Conservation (phyloP, 1,284 basidiomycete genomes). For the Stereum hirsutum region DNA sequence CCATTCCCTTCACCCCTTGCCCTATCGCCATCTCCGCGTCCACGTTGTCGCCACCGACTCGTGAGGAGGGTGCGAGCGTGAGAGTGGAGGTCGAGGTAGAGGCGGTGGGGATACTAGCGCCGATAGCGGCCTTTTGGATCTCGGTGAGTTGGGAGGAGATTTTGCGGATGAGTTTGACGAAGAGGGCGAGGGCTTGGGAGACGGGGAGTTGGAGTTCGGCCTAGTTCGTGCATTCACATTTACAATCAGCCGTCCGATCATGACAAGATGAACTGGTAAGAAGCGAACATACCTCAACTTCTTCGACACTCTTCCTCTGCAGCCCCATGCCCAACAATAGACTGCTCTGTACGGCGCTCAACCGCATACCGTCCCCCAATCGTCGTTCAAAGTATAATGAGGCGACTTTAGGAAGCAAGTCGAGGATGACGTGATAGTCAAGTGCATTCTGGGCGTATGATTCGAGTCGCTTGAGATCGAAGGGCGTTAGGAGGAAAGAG, state of each 20-base stretch:
- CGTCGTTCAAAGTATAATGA: conserved; percentile 80
- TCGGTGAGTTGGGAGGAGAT: conserved; percentile 74
- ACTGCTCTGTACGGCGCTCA: conserved; percentile 83
- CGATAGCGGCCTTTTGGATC: conserved; percentile 75
- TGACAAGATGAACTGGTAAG: not conserved
- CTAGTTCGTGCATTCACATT: conserved; percentile 24
- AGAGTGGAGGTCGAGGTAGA: conserved; percentile 4
- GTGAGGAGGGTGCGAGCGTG: conserved; percentile 7
- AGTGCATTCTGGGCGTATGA: conserved; percentile 95
- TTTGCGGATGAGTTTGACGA: conserved; percentile 87
- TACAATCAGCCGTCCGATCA: not conserved
- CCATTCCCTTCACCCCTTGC: conserved; percentile 44
- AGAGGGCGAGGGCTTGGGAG: conserved; percentile 84
- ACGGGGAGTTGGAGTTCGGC: conserved; percentile 77
- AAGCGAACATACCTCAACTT: conserved; percentile 58
- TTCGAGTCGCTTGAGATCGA: conserved; percentile 93
- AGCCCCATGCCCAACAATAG: conserved; percentile 86
- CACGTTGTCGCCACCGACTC: conserved; percentile 12
- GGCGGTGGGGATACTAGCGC: conserved; percentile 37
- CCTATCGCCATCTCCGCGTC: conserved; percentile 20
- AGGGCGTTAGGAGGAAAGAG: conserved; percentile 72
- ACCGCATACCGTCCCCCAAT: conserved; percentile 48
- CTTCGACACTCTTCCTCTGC: conserved; percentile 88
- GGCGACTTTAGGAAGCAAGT: conserved; percentile 80
- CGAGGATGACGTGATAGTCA: conserved; percentile 94